Evolutionary conservation across 2,329 filamentous ascomycete species (phyloP).

Genomic region (Penicillium sp.): DNA sequence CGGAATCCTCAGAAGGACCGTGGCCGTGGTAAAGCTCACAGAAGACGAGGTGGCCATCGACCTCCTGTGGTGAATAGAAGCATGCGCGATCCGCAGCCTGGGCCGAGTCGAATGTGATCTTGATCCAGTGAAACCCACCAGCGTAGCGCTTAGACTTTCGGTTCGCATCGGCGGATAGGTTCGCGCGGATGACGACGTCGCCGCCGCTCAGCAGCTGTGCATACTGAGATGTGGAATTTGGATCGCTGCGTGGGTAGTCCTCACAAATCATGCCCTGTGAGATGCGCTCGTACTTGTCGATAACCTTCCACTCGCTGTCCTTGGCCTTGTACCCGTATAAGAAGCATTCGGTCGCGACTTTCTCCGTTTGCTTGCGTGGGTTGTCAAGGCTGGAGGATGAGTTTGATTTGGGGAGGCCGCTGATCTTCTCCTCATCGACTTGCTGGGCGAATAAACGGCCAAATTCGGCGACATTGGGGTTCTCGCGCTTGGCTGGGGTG

Average conservation of each 20-base stretch:
- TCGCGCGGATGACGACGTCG: slow-evolving; percentile 66
- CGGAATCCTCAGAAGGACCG: slow-evolving; percentile 63
- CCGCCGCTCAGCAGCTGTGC: slow-evolving; percentile 72
- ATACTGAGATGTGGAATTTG: slow-evolving; percentile 67
- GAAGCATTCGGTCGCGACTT: slow-evolving; percentile 74
- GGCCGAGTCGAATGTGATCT: slow-evolving; percentile 75
- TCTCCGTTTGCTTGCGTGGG: slow-evolving; percentile 40
- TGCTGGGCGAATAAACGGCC: slow-evolving; percentile 46
- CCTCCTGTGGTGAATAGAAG: slow-evolving; percentile 68
- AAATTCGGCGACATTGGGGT: slow-evolving; percentile 52
- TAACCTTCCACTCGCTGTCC: slow-evolving; percentile 72
- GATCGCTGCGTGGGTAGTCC: slow-evolving; percentile 87
- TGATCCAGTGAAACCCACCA: slow-evolving; percentile 89
- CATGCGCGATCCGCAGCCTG: slow-evolving; percentile 70
- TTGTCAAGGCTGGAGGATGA: slow-evolving; percentile 43
- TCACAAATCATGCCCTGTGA: slow-evolving; percentile 81
- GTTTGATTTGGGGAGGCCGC: slow-evolving; percentile 39
- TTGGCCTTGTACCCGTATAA: slow-evolving; percentile 79
- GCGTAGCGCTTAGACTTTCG: slow-evolving; percentile 77
- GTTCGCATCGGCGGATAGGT: slow-evolving; percentile 71
- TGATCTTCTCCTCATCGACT: slow-evolving; percentile 44
- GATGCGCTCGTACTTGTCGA: slow-evolving; percentile 83
- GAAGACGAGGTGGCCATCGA: slow-evolving; percentile 69
- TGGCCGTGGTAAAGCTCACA: slow-evolving; percentile 69
- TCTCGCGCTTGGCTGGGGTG: slow-evolving; percentile 59